phyloP scores from a whole-genome alignment of 2,329 filamentous ascomycete species.

The Sclerotinia minor region DNA sequence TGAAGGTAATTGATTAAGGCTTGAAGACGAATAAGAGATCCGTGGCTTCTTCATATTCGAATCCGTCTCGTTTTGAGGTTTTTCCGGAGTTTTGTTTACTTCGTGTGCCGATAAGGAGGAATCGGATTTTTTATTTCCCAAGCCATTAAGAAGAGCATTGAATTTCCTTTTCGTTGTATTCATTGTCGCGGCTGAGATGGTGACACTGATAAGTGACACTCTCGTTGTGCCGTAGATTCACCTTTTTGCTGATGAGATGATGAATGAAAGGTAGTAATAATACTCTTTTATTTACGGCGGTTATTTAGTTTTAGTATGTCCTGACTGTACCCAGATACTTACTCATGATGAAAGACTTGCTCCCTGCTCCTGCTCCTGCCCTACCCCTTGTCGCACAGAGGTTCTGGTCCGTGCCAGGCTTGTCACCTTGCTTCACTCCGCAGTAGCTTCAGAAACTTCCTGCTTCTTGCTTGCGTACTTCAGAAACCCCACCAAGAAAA shows the following conservation, averaged over 20 bases:
- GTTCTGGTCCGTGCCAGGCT: constrained; percentile 2
- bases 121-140: constrained; percentile 50
- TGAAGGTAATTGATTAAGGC: constrained; percentile 20
- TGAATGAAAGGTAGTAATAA: background rate
- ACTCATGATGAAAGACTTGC: background rate
- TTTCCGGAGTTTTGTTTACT: constrained; percentile 44
- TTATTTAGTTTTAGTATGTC: background rate
- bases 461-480: background rate
- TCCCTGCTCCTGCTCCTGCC: too few species aligned
- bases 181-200: constrained; percentile 46
- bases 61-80: constrained; percentile 36
- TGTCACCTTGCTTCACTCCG: background rate
- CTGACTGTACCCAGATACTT: too few species aligned
- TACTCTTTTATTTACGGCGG: background rate
- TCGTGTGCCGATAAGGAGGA: constrained; percentile 46
- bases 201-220: constrained; percentile 7
- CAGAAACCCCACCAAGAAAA: constrained; percentile 19
- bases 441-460: background rate
- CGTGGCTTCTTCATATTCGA: constrained; percentile 39
- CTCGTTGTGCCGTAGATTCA: constrained; percentile 2
- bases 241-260: background rate
- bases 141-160: constrained; percentile 69
- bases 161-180: constrained; percentile 84
- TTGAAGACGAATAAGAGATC: constrained; percentile 31
- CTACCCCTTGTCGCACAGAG: constrained; percentile 3